Evolutionary conservation across 2,329 filamentous ascomycete species (phyloP).

Genomic region (Aureobasidium sp.): DNA sequence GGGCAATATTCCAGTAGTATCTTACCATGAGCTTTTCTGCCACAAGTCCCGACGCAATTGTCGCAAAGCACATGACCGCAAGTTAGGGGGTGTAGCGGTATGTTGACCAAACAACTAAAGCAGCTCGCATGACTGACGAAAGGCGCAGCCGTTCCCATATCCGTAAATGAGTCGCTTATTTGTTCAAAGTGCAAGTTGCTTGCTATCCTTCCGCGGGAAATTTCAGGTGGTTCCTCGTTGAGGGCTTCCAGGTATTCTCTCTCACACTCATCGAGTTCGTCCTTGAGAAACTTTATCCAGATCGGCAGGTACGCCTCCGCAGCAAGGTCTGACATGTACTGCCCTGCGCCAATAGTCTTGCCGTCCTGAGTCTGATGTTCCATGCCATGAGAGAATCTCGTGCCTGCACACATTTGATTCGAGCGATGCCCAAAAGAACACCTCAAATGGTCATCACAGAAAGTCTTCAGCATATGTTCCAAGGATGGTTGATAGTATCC

Average conservation of each 20-base stretch:
- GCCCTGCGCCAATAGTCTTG: background rate
- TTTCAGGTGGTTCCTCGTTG: background rate
- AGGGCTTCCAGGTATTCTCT: background rate
- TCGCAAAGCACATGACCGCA: conserved; percentile 43
- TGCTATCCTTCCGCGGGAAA: background rate
- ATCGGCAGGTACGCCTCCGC: background rate
- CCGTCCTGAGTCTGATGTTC: background rate
- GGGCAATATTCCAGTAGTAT: conserved; percentile 29
- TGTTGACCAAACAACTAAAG: conserved; percentile 40
- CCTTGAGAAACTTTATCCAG: background rate
- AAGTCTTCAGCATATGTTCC: conserved; percentile 31
- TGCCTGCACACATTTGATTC: background rate
- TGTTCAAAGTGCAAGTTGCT: background rate
- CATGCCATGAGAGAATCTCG: background rate
- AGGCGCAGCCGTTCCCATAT: conserved; percentile 20
- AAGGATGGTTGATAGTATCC: conserved; percentile 29
- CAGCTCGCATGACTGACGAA: conserved; percentile 40
- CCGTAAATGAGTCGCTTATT: background rate
- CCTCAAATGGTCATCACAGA: conserved; percentile 29
- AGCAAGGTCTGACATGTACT: background rate
- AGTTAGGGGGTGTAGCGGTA: conserved; percentile 37
- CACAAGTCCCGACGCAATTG: conserved; percentile 32
- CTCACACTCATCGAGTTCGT: background rate
- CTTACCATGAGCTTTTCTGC: conserved; percentile 23
- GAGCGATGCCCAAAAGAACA: background rate